Base-by-base conservation (phyloP, 176 grass and related monocot genomes). In the Carex pumila region DNA sequence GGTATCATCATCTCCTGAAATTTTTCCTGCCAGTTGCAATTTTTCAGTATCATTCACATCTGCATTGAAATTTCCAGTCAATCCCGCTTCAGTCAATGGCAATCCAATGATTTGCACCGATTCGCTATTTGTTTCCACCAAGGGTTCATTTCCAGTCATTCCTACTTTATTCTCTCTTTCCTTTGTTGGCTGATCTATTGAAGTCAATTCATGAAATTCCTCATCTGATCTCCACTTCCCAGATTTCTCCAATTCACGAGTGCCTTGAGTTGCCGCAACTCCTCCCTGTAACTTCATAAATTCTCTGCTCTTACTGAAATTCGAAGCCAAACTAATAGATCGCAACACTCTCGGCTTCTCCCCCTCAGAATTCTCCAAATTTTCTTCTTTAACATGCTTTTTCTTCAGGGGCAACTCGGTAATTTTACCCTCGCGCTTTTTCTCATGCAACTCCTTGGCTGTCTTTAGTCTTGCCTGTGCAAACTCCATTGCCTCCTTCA, bases 401-500 rank as follows among this genome's bases (percentile, higher is more conserved):
- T 66, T 83, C 81, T 67, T 83, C 43, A 83, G 64, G 84, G 63
- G 58, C 70, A 87, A 88, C 91, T 98, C 32, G 36, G 83, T 12
- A 89, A 59, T 88, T 92, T 90, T 90, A 85, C 79, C 90, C 59
- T 85, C 92, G 0, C 91, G 84, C 74, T 90, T 95, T 86, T 85
- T 90, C 64, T 95, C 96, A 86, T 89, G 94, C 87, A 95, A 67
- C 83, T 95, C 93, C 87, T 99, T 99, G 79, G 93, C 93, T 90
- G 89, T 83, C 91, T 92, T 99, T 84, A 99, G 88, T 89, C 84
- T 92, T 53, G 96, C 93, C 89, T 91, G 86, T 88, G 96, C 93
- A 85, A 95, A 90, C 84, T 93, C 88, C 96, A 99, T 95, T 64
- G 93, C 96, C 89, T 99, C 91, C 86, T 92, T 93, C 61, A 99